Base-by-base conservation (phyloP, 495 filamentous ascomycete genomes). In the Penicillium flavigenum region DNA sequence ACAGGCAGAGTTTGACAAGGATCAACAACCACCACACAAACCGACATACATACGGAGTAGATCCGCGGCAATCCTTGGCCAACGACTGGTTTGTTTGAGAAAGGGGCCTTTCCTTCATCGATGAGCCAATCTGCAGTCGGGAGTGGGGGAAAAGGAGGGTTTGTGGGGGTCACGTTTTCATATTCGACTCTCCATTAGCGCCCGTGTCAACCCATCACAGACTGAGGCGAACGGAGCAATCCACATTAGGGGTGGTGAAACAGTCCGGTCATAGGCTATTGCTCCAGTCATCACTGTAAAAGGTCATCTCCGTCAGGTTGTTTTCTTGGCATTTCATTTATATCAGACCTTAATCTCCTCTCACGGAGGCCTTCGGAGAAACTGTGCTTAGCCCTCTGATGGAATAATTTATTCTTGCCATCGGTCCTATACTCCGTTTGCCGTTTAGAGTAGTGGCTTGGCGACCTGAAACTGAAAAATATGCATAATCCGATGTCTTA, bases 321-420 rank as follows among this genome's bases (percentile, higher is more conserved):
- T 17, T 48, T 24, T 16, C 61, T 60, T 60, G 61, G 61, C 44
- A 43, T 27, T 59, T 62, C 62, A 65, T 65, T 43, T 59, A 65
- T 62, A 53, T 57, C 56, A 65, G 56, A 59, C 63, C 53, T 39
- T 34, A 41, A 51, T 50, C 56, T 59, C 51, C 55, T 27, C 49
- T 20, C 20, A 22, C 52, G 46, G 50, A 51, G 38, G 31, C 53
- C 38, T 20, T 60, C 48, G 26, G 38, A 59, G 31, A 38, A 14
- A 7, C 47, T 16, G 27, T 20, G 5, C n/a, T 43, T 27, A 29
- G 24, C 24, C 52, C 17, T 32, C 16, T 8, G 17, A 8, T 7
- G 11, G 5, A 36, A 29, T 29, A 8, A 29, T 9, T 29, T 29
- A 29, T 11, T 32, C 32, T 19, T 31, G 4, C 16, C 46, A 47